A percentile compares a stretch with the other conserved stretches of the same genome.
Evolutionary conservation across 176 grass and related monocot genomes (phyloP).

Genomic region (Oryza coarctata): DNA sequence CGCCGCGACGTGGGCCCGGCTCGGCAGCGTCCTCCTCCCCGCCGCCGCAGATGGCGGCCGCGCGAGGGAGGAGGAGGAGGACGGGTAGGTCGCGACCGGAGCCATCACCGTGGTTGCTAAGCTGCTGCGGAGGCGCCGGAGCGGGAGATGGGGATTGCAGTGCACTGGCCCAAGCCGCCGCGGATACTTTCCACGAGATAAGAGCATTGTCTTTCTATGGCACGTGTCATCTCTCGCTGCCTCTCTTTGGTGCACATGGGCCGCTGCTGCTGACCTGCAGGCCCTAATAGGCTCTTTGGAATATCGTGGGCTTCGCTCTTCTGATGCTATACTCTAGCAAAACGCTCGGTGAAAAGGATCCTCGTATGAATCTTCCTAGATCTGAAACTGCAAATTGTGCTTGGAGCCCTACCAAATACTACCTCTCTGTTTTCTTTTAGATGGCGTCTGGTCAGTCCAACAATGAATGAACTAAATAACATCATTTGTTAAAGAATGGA

Average conservation of each 20-base stretch:
- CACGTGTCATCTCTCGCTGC: not conserved
- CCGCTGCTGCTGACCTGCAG: not conserved
- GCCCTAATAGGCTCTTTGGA: too few species aligned
- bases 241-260: not conserved
- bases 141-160: not conserved
- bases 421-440: too few species aligned
- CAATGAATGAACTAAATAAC: too few species aligned
- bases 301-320: too few species aligned
- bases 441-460: too few species aligned
- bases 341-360: too few species aligned
- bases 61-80: constrained; percentile 2
- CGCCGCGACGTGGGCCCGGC: constrained; percentile 20
- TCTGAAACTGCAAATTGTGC: too few species aligned
- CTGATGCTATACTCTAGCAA: too few species aligned
- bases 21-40: not conserved
- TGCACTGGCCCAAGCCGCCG: not conserved
- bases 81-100: constrained; percentile 35
- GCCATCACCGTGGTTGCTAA: constrained; percentile 30
- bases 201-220: not conserved
- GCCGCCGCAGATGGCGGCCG: not conserved
- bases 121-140: not conserved
- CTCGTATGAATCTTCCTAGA: too few species aligned
- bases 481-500: too few species aligned
- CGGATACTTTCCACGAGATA: constrained; percentile 38
- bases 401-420: too few species aligned